Percentiles rank a stretch among this genome's conserved stretches.
Conservation (phyloP, 257 asterid genomes). For the Plectranthus barbatus region DNA sequence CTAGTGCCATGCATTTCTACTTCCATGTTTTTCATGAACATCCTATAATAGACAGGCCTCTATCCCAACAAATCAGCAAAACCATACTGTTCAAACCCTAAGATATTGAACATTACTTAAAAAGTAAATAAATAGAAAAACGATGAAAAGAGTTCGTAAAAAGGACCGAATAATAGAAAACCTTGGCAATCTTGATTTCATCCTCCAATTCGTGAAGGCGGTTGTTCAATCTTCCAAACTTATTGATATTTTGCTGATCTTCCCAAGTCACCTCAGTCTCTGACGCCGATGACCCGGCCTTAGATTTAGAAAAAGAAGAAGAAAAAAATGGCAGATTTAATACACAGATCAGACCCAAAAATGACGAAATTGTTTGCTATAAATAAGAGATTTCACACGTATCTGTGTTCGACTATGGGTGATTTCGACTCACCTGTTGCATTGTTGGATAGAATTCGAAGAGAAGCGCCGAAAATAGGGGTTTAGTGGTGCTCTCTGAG, state of each 20-base stretch:
- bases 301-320: not conserved
- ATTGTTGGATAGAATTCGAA: conserved; percentile 14
- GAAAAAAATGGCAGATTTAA: not conserved
- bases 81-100: not conserved
- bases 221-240: conserved; percentile 79
- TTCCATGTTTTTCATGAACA: not conserved
- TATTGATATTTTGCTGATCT: conserved; percentile 94
- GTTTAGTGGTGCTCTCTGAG: not conserved
- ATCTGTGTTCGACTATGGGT: not conserved
- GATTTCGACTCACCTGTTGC: conserved; percentile 35
- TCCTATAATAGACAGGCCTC: not conserved
- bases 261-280: conserved; percentile 89
- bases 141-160: not conserved
- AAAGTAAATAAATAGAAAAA: not conserved
- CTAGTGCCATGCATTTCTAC: not conserved
- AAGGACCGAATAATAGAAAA: conserved; percentile 1
- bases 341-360: not conserved
- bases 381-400: not conserved
- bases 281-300: conserved; percentile 72
- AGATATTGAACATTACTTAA: not conserved
- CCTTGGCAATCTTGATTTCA: conserved; percentile 87
- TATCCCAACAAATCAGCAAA: not conserved
- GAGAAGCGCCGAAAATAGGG: not conserved
- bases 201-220: conserved; percentile 88
- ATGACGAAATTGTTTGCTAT: not conserved